Base-by-base conservation (phyloP, 345 rosid genomes). In the Cardamine resedifolia region DNA sequence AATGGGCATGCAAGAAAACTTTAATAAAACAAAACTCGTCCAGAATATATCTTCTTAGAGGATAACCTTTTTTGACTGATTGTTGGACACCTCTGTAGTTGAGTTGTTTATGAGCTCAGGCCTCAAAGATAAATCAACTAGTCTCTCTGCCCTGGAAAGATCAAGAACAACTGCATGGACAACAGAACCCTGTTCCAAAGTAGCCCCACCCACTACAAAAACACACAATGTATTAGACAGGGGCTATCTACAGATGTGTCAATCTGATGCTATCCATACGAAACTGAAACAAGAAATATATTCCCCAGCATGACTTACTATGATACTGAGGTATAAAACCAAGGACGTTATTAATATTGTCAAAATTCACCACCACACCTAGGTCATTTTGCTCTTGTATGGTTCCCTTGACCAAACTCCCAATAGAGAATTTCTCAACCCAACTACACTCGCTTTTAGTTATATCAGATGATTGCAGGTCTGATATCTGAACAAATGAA, bases 311-410 rank as follows among this genome's bases (percentile, higher is more conserved):
- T 27, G 72, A 76, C 92, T 78, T 84, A 94, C 98, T 71, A 43
- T 95, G 99, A 73, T 85, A 69, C 50, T 85, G 83, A 44, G 97
- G 78, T 81, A 95, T 79, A 76, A 91, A 95, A 73, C 99, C 99
- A 31, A 87, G 76, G 68, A 91, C 84, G 45, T 90, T 87, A 56
- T 77, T 65, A 72, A 78, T 75, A 65, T 85, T 75, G 16, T 84
- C 87, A 68, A 95, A 91, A 70, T 87, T 85, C 70, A 95, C 89
- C 34, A 90, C 87, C 20, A 85, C 87, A 61, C 99, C 99, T 55
- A 81, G 80, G 58, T 91, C 96, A 79, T 91, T 90, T 60, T 78
- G 78, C 83, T 91, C 92, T 56, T 82, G 83, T 68, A 89, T 73
- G 80, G 81, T 86, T 72, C 93, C 97, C 77, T 91, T 91, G 70